Conservation (phyloP, 805 yeast species). For the Tetrapisispora arboricola region DNA sequence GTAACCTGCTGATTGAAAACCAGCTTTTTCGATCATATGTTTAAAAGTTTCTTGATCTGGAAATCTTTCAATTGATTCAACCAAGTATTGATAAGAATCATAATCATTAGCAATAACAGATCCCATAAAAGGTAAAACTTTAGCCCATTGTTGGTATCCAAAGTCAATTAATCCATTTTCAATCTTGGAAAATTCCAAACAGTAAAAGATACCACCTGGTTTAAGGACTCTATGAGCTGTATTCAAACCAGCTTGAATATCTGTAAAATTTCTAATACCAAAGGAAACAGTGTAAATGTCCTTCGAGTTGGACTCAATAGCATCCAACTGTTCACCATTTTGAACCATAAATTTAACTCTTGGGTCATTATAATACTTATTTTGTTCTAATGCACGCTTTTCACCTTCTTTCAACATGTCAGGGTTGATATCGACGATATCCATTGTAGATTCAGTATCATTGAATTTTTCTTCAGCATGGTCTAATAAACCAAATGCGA, state of each 20-base stretch:
- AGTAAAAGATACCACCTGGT: conserved; percentile 97
- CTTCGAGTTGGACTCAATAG: conserved; percentile 75
- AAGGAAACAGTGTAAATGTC: conserved; percentile 95
- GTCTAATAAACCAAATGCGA: conserved; percentile 88
- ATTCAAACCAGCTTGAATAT: conserved; percentile 84
- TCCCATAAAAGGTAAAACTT: conserved; percentile 85
- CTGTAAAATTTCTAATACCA: conserved; percentile 94
- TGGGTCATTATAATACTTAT: conserved; percentile 40
- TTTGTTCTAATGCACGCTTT: conserved; percentile 52
- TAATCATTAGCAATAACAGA: conserved; percentile 91
- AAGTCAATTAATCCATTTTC: conserved; percentile 66
- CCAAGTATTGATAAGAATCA: conserved; percentile 92
- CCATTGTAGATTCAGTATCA: conserved; percentile 71
- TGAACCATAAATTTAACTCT: conserved; percentile 79
- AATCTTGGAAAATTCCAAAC: conserved; percentile 90
- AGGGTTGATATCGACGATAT: conserved; percentile 87
- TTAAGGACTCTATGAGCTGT: conserved; percentile 93
- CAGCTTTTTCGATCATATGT: conserved; percentile 87
- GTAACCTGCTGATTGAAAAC: conserved; percentile 88
- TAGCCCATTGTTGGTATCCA: conserved; percentile 79
- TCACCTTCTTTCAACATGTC: conserved; percentile 95
- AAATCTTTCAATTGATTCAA: conserved; percentile 85
- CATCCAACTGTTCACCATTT: conserved; percentile 83
- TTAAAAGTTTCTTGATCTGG: conserved; percentile 90
- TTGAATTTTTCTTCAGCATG: conserved; percentile 75